Base-by-base conservation (phyloP, 2,329 filamentous ascomycete genomes). In the Pezizomycotina sp. region DNA sequence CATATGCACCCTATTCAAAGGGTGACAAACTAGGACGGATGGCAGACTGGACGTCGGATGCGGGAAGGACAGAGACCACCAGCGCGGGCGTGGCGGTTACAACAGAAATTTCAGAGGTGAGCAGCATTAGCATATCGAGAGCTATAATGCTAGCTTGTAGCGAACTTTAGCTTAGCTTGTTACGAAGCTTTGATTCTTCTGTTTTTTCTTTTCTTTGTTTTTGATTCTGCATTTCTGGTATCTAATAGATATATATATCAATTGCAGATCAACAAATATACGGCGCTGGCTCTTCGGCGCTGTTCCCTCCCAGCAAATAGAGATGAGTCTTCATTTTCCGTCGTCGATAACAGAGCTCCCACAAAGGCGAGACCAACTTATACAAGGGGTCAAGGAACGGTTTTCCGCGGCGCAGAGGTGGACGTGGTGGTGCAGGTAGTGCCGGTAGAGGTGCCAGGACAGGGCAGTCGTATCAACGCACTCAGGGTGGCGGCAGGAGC, bases 21-120 rank as follows among this genome's bases (percentile, higher is more conserved):
- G 83, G 82, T 58, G 89, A 98, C 66, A 95, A 93, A 69, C 68
- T 98, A 43, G 89, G 89, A 55, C 84, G 89, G 59, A 95, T 98
- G 84, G 89, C 89, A 44, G 89, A 98, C 66, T 98, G 89, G 89
- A 92, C 84, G 12, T 56, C 74, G 30, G 89, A 93, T 56, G 40
- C 35, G 22, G 74, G 79, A 58, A 93, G 66, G 83, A 54, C 71
- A 75, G 51, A 63, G 66, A 31, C 67, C 48, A 33, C 25, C 48
- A 32, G 38, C 41, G 73, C 43, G 77, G 78, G 50, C 80, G 82
- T 45, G 68, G 86, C 56, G 74, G 79, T 59, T 95, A 92, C 61
- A 83, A 86, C 60, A 71, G 86, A 51, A 89, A 84, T 60, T 93
- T 78, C 62, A 76, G 89, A 72, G 84, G 84, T 92, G 60, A 45